Conservation (phyloP, 2,329 filamentous ascomycete genomes). For the Sclerotinia subarctica region DNA sequence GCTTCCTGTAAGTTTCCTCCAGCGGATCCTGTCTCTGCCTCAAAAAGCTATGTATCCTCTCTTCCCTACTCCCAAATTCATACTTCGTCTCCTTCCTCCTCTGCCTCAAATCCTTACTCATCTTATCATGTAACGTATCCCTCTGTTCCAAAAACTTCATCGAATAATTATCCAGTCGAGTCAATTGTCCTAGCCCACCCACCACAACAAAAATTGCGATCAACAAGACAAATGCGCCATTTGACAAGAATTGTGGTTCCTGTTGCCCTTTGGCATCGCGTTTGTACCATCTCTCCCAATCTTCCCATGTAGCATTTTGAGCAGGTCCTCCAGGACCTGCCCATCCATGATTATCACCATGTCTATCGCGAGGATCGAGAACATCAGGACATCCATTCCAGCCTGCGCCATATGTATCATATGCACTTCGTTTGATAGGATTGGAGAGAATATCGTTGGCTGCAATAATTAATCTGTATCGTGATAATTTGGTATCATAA, state of each 20-base stretch:
- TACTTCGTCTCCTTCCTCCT: slow-evolving; percentile 52
- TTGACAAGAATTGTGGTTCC: slow-evolving; percentile 66
- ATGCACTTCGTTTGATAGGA: slow-evolving; percentile 71
- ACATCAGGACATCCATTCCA: slow-evolving; percentile 58
- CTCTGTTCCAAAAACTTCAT: slow-evolving; percentile 62
- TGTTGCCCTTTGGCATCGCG: slow-evolving; percentile 47
- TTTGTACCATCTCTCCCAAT: slow-evolving; percentile 83
- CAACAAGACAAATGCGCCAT: slow-evolving; percentile 73
- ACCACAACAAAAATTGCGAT: slow-evolving; percentile 66
- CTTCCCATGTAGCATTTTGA: slow-evolving; percentile 92
- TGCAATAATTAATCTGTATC: slow-evolving; percentile 83
- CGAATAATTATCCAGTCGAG: slow-evolving; percentile 62
- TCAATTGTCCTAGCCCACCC: slow-evolving; percentile 69
- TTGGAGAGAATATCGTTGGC: slow-evolving; percentile 88
- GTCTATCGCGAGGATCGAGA: slow-evolving; percentile 31
- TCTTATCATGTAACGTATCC: slow-evolving; percentile 62
- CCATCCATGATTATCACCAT: slow-evolving; percentile 30
- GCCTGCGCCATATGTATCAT: slow-evolving; percentile 77
- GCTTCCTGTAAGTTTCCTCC: slow-evolving; percentile 45
- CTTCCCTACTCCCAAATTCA: slow-evolving; percentile 53
- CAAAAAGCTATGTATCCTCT: slow-evolving; percentile 74
- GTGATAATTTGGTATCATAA: slow-evolving; percentile 67
- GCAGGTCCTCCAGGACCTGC: slow-evolving; percentile 45
- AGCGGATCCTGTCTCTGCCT: slow-evolving; percentile 52
- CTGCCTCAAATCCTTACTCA: slow-evolving; percentile 59